phyloP scores from a whole-genome alignment of 805 yeast species.

The Zygosaccharomyces pseudorouxii region DNA sequence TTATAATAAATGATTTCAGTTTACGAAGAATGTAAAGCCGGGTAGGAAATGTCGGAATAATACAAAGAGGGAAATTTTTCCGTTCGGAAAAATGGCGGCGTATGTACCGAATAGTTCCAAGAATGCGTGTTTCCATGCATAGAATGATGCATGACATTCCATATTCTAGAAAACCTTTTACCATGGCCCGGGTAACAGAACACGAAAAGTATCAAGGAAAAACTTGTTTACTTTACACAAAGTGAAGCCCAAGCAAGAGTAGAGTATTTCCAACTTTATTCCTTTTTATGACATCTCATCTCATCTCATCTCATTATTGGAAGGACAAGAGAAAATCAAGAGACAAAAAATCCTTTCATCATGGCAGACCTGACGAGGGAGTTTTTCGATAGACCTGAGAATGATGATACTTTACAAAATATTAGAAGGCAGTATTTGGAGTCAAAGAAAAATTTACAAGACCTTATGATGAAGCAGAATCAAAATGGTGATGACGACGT shows the following conservation, averaged over 20 bases:
- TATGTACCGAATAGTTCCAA: not conserved
- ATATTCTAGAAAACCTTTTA: not conserved
- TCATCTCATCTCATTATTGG: not conserved
- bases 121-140: not conserved
- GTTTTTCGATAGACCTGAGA: constrained; percentile 21
- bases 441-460: constrained; percentile 27
- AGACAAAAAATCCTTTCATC: not conserved
- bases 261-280: no score
- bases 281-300: no score
- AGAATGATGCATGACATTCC: not conserved
- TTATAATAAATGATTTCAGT: not conserved
- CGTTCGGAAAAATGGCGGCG: not conserved
- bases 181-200: not conserved
- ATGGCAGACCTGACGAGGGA: constrained; percentile 13
- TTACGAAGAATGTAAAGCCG: not conserved
- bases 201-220: not conserved
- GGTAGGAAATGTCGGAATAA: not conserved
- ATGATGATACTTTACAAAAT: constrained; percentile 31
- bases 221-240: no score
- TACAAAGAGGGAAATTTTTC: not conserved
- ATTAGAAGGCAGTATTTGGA: constrained; percentile 29
- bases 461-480: constrained; percentile 19
- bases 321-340: not conserved
- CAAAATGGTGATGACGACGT: constrained; percentile 4
- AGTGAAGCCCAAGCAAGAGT: no score